Conservation (phyloP, 164 flowering plant species). For the Echeveria elegans region DNA sequence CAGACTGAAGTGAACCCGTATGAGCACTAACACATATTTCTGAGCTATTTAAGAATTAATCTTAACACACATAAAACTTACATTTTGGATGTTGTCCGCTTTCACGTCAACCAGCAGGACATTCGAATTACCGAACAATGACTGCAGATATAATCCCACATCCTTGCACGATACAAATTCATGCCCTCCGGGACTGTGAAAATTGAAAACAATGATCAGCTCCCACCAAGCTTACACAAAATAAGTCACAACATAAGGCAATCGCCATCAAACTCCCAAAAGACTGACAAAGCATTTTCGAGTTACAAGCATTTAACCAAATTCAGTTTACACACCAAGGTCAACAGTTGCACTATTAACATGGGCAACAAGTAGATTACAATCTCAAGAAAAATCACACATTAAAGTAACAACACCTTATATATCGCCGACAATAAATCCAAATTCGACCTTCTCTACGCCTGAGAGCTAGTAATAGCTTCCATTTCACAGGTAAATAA, state of each 20-base stretch:
- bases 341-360: not conserved
- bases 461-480: no score
- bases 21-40: not conserved
- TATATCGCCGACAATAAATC: conserved; percentile 38
- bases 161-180: conserved; percentile 49
- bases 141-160: conserved; percentile 33
- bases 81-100: conserved; percentile 11
- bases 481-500: conserved; percentile 67
- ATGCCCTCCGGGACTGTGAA: conserved; percentile 47
- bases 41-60: conserved; percentile 5
- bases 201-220: not conserved
- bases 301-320: not conserved
- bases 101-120: not conserved
- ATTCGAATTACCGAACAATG: conserved; percentile 21
- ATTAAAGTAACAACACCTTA: conserved; percentile 26
- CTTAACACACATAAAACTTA: no score
- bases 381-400: not conserved
- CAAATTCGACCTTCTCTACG: conserved; percentile 35
- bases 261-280: not conserved
- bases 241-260: not conserved
- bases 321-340: not conserved
- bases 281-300: not conserved
- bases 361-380: not conserved
- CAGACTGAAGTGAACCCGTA: conserved; percentile 20
- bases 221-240: not conserved